A percentile compares a stretch with the other conserved stretches of the same genome.
phyloP scores from a whole-genome alignment of 2,329 filamentous ascomycete species.

The Mycogone perniciosa region DNA sequence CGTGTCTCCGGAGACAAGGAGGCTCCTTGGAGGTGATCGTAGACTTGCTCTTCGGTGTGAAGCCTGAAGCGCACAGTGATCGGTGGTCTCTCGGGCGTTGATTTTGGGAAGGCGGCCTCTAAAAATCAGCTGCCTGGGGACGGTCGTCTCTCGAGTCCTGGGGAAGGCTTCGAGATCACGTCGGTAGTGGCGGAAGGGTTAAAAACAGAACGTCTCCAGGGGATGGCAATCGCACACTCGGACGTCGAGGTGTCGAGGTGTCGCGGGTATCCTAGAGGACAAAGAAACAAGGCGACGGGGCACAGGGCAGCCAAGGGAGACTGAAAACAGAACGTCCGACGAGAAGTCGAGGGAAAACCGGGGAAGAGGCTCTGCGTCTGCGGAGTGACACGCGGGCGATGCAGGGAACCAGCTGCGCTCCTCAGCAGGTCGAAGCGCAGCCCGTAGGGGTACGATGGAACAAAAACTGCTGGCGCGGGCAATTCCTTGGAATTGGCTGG shows the following conservation, averaged over 20 bases:
- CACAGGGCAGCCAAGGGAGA: constrained; percentile 7
- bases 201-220: constrained; percentile 6
- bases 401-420: constrained; percentile 15
- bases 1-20: not conserved
- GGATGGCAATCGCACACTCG: constrained; percentile 9
- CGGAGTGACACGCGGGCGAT: constrained; percentile 11
- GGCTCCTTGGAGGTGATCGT: not conserved
- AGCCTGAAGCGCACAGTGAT: not conserved
- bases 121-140: constrained; percentile 4
- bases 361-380: not conserved
- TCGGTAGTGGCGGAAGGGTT: constrained; percentile 12
- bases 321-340: constrained; percentile 6
- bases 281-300: constrained; percentile 9
- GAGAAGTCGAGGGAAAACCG: constrained; percentile 5
- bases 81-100: not conserved
- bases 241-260: not conserved
- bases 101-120: not conserved
- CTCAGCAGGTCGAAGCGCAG: constrained; percentile 16
- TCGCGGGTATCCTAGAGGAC: constrained; percentile 1
- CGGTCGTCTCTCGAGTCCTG: constrained; percentile 13
- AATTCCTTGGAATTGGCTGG: constrained; percentile 27
- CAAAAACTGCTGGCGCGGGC: constrained; percentile 13
- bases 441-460: constrained; percentile 15
- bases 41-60: not conserved
- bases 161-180: constrained; percentile 13